Evolutionary conservation across 768 basidiomycete genomes (phyloP), one percentile per base, ranked within the genome.

Genomic region (Xerocomus brunneocitrinus): DNA sequence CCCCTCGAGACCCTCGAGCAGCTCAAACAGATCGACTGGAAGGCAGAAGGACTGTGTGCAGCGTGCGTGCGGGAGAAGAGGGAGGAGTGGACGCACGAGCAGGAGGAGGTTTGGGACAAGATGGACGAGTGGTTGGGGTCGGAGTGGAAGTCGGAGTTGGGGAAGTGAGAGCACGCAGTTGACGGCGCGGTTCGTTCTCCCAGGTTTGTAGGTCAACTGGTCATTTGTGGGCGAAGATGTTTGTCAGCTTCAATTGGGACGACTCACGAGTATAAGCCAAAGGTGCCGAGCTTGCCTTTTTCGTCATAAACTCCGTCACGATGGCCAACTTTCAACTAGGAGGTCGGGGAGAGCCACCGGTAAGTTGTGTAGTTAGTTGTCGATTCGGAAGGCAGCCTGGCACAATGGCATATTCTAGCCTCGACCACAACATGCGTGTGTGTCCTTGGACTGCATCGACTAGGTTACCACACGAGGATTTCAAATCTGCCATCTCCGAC

Each of bases 1-100:
- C 89, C 88, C 25, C 73, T 91, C 24, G 87, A 90, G 72, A 84
- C 83, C 27, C 73, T 91, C 27, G 78, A 84, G 62, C 68, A 68
- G 45, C 76, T 88, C 45, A 84, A 81, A 64, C 64, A 61, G 13
- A 73, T 83, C 6, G 76, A 82, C 58, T 90, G 89, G 88, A 72
- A 53, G 1, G 63, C 66, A 9, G 70, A 75, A 49, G 87, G 85
- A 0, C 58, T 89, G 27, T 89, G 88, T 67, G 58, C 59, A 6
- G 72, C 74, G 4, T 90, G 88, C 62, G 73, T 78, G 6, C 62
- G 62, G 47, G 81, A 81, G 52, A 89, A 87, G 69, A 67, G 70
- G 49, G 75, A 74, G 47, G 88, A 89, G 61, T 90, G 87, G 87
- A 74, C 76, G 10, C 73, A 71, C 16, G 84, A 85, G 64, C 83